These are phyloP conservation scores for Penicillium cataractarum DNA, from an alignment of 495 filamentous ascomycete species.

Conservation along the genomic window DNA sequence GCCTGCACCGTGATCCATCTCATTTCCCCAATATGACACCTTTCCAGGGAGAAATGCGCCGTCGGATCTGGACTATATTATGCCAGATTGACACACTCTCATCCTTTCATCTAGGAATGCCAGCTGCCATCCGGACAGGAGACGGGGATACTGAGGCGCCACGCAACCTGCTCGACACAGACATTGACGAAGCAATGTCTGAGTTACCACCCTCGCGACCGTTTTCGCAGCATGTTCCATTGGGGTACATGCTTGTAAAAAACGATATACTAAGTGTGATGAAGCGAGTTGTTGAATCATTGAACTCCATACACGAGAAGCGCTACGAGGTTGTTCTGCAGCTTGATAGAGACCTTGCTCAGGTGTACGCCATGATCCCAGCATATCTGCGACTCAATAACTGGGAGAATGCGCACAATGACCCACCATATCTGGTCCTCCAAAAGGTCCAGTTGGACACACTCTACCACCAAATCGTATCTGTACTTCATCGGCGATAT, in stretches of 20 bases:
- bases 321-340: too few species aligned
- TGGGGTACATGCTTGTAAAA: neutral
- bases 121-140: slow-evolving; percentile 32
- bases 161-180: slow-evolving; percentile 39
- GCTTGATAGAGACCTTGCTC: too few species aligned
- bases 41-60: slow-evolving; percentile 59
- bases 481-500: too few species aligned
- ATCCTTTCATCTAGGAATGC: slow-evolving; percentile 45
- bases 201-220: slow-evolving; percentile 36
- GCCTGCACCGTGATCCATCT: slow-evolving; percentile 52
- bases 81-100: slow-evolving; percentile 53
- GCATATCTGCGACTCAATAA: too few species aligned
- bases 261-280: neutral
- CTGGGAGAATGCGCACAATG: too few species aligned
- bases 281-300: too few species aligned
- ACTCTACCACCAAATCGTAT: too few species aligned
- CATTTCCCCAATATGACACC: slow-evolving; percentile 50
- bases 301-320: too few species aligned
- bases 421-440: too few species aligned
- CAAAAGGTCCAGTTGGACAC: too few species aligned
- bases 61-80: slow-evolving; percentile 56
- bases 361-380: too few species aligned
- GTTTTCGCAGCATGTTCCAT: neutral
- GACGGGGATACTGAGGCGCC: slow-evolving; percentile 45
- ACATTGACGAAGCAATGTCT: slow-evolving; percentile 31